These are phyloP conservation scores for Xylariaceae sp. DNA, from an alignment of 2,329 filamentous ascomycete species.

Conservation along the genomic window DNA sequence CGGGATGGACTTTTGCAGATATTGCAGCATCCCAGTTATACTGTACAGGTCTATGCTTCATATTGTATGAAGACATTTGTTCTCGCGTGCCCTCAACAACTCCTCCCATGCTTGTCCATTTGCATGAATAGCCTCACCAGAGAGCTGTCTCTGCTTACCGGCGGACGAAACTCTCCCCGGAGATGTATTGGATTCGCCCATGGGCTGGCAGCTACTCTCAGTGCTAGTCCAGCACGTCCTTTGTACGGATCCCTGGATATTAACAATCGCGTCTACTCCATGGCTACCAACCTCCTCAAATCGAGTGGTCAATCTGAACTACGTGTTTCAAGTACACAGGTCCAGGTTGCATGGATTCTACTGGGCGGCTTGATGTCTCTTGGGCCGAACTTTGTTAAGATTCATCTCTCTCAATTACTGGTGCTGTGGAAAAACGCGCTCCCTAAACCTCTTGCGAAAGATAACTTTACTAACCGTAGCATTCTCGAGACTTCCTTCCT, in stretches of 20 bases:
- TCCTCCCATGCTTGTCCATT: conserved; percentile 88
- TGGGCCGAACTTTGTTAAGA: conserved; percentile 98
- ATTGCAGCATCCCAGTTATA: conserved; percentile 92
- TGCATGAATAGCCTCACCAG: conserved; percentile 95
- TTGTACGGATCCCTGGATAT: conserved; percentile 95
- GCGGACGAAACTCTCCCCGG: conserved; percentile 77
- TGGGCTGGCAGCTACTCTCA: conserved; percentile 87
- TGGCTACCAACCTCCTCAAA: conserved; percentile 91
- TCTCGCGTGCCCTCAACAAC: conserved; percentile 87
- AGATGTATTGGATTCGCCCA: conserved; percentile 91
- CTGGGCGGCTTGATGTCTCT: conserved; percentile 97
- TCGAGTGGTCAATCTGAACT: conserved; percentile 90
- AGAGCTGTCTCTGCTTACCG: conserved; percentile 79
- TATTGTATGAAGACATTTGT: conserved; percentile 87
- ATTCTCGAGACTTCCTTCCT: conserved; percentile 90
- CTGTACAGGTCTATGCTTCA: conserved; percentile 89
- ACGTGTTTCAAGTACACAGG: conserved; percentile 88
- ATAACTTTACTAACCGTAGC: conserved; percentile 83
- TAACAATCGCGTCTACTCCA: conserved; percentile 86
- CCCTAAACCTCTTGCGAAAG: conserved; percentile 90
- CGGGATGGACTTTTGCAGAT: conserved; percentile 89
- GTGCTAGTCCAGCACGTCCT: conserved; percentile 85
- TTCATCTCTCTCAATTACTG: conserved; percentile 91
- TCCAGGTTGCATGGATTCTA: conserved; percentile 96
- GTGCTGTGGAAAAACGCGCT: conserved; percentile 97